Base-by-base conservation (phyloP, 495 filamentous ascomycete species). In the Aspergillus incahuasiensis region DNA sequence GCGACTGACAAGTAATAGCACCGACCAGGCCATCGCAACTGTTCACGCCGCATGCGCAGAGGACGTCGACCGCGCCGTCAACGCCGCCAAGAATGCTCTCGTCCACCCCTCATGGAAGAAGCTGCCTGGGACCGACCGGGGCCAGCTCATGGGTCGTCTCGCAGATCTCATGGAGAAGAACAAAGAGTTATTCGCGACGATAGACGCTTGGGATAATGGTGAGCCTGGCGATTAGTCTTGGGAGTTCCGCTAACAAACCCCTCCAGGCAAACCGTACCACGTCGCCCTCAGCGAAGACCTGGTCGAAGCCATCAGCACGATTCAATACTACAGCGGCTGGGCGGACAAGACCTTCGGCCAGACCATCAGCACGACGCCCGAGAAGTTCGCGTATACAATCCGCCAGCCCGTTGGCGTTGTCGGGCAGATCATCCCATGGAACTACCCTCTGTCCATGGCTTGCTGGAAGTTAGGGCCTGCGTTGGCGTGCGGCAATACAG, bases 171-270 rank as follows among this genome's bases (percentile, higher is more conserved):
- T 92, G 15, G 70, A 87, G 47, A 55, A 87, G 62, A 78, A 96
- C 62, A 76, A 77, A 46, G 86, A 90, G 60, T 74, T 79, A 0
- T 76, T 97, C 4, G 91, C 91, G n/a, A 88, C 91, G 1, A 91
- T 97, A 42, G 92, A 97, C 71, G 88, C 89, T 0, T 94, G 91
- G 84, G 92, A 97, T 68, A 96, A 96, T 66, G 92, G 91, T 71
- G 43, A 13, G 61, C 55, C 28, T 30, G 9, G 39, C 1, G n/a
- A n/a, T n/a, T 16, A 34, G 28, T 19, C 6, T 30, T 9, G 47
- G 13, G 12, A 20, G 6, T 42, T 48, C 11, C 2, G n/a, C n/a
- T n/a, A n/a, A n/a, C n/a, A n/a, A n/a, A n/a, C n/a, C n/a, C n/a
- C n/a, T n/a, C n/a, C 19, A 72, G 69, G 68, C 59, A 96, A 96